phyloP scores from a whole-genome alignment of 441 rosid genomes.

The Cnidoscolus chayamansa region DNA sequence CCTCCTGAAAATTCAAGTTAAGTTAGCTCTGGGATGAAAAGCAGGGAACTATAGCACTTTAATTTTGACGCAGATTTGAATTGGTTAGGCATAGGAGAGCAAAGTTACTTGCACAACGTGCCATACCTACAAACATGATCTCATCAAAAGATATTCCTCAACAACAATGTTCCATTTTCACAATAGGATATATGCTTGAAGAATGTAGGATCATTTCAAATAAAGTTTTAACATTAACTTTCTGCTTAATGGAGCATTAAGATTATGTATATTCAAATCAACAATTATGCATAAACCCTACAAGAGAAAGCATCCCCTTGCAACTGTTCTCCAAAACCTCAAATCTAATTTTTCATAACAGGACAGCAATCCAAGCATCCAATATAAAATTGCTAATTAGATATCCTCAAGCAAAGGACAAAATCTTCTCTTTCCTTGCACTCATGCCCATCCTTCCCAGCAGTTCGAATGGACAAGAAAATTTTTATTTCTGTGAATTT shows the following conservation, averaged over 20 bases:
- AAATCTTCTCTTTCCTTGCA: not conserved
- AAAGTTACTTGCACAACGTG: not conserved
- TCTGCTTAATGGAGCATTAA: not conserved
- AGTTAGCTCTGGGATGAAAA: slow-evolving; percentile 12
- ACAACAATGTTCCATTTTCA: not conserved
- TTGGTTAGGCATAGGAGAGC: no score
- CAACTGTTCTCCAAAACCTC: not conserved
- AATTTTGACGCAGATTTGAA: not conserved
- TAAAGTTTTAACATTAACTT: no score
- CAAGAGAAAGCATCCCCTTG: not conserved
- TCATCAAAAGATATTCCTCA: not conserved
- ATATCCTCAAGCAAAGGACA: not conserved
- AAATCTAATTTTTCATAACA: not conserved
- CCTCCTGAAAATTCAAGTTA: slow-evolving; percentile 56
- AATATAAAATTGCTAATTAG: not conserved
- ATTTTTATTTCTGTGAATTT: not conserved
- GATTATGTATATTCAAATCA: not conserved
- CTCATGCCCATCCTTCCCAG: not conserved
- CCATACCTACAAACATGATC: not conserved
- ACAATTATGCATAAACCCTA: not conserved
- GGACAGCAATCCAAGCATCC: not conserved
- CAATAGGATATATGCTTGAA: not conserved
- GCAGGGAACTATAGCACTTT: not conserved
- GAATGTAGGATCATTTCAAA: not conserved
- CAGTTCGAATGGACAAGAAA: not conserved